phyloP scores from a whole-genome alignment of 2,329 filamentous ascomycete genomes.

The Pleoardoris graminearum region DNA sequence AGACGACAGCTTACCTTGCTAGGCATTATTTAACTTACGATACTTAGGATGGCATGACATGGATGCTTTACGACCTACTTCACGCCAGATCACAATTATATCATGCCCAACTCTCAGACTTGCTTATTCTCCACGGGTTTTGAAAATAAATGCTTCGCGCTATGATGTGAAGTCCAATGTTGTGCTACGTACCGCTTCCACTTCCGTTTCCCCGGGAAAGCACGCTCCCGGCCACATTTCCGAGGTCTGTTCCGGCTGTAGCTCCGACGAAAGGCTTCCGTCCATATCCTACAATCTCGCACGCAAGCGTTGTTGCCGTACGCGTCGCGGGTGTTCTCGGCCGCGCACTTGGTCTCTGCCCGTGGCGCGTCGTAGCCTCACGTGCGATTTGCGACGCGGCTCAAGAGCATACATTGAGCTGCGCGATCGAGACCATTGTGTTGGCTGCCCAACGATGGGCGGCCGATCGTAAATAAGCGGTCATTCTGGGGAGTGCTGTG shows the following conservation, averaged over 20 bases:
- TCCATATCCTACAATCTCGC: not conserved
- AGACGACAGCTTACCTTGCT: too few relatives aligned
- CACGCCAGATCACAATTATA: not conserved
- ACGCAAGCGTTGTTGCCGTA: not conserved
- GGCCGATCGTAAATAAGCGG: not conserved
- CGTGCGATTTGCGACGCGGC: not conserved
- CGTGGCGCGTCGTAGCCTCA: not conserved
- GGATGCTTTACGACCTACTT: not conserved
- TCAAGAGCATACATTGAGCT: not conserved
- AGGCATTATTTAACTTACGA: not conserved
- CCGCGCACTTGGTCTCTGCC: not conserved
- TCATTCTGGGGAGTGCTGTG: not conserved
- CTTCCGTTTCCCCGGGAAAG: not conserved
- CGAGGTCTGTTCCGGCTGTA: not conserved
- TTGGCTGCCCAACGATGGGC: not conserved
- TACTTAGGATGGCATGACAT: not conserved
- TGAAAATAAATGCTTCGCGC: too few relatives aligned
- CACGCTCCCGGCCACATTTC: not conserved
- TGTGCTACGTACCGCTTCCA: too few relatives aligned
- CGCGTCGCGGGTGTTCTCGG: conserved; percentile 3
- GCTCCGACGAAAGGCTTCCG: not conserved
- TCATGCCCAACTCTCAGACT: not conserved
- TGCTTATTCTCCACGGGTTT: too few relatives aligned
- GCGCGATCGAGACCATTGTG: not conserved
- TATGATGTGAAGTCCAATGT: too few relatives aligned